These are phyloP conservation scores for Ceratocystis papillata DNA, from an alignment of 2,329 filamentous ascomycete genomes.

Conservation along the genomic window DNA sequence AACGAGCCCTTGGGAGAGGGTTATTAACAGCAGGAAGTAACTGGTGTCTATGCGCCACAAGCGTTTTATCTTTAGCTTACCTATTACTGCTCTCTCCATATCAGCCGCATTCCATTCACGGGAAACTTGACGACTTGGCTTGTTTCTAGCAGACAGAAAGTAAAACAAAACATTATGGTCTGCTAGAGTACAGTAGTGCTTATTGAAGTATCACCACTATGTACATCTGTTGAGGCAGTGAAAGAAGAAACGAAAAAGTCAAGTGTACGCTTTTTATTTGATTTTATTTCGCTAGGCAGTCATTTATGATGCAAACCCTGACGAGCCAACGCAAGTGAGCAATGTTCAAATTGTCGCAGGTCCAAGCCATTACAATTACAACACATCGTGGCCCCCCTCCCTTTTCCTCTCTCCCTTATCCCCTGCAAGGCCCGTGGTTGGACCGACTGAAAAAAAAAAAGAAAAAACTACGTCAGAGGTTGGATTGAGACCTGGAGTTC, in stretches of 20 bases:
- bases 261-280: no score
- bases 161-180: not conserved
- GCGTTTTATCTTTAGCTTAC: not conserved
- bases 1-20: not conserved
- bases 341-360: no score
- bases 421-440: not conserved
- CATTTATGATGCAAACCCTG: no score
- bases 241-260: no score
- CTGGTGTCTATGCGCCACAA: not conserved
- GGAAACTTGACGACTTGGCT: not conserved
- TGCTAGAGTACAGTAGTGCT: no score
- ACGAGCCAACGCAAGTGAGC: no score
- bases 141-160: not conserved
- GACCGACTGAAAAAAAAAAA: not conserved
- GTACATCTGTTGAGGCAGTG: not conserved
- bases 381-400: not conserved
- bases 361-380: not conserved
- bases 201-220: no score
- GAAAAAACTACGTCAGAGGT: not conserved
- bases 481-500: not conserved
- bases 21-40: not conserved
- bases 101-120: not conserved
- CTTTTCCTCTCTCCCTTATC: not conserved
- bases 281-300: no score
- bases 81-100: not conserved